phyloP scores from a whole-genome alignment of 176 grass and related monocot genomes.

The Oropetium thomaeum region DNA sequence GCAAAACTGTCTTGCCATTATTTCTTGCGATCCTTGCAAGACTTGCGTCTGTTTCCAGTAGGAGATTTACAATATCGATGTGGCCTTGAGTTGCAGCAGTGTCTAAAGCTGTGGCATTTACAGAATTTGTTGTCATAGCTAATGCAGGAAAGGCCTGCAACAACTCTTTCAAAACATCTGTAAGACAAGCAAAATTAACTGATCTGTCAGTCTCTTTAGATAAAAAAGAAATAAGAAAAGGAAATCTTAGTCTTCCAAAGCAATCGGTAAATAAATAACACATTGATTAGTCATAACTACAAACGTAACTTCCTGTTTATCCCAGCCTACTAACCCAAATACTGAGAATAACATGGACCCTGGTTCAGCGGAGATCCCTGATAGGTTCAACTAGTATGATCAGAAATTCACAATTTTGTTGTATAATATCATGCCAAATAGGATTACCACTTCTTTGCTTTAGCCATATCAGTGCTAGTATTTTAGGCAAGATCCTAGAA shows the following conservation, averaged over 20 bases:
- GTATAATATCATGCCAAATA: not conserved
- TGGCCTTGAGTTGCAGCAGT: conserved; percentile 89
- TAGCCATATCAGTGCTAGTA: not conserved
- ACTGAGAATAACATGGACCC: not conserved
- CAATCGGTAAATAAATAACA: conserved; percentile 9
- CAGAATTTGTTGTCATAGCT: conserved; percentile 89
- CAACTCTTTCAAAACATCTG: conserved; percentile 83
- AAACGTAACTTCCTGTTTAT: not conserved
- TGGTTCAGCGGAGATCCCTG: not conserved
- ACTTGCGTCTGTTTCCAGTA: conserved; percentile 82
- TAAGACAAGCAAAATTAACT: conserved; percentile 24
- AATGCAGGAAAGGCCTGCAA: conserved; percentile 68
- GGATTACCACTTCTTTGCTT: not conserved
- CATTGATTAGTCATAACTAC: not conserved
- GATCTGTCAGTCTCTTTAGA: not conserved
- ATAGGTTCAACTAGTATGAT: conserved; percentile 7
- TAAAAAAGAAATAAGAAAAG: not conserved
- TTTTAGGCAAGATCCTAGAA: conserved; percentile 11
- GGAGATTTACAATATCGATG: conserved; percentile 77
- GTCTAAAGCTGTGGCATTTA: conserved; percentile 94
- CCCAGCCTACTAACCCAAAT: not conserved
- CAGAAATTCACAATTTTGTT: not conserved
- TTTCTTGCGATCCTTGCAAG: conserved; percentile 83
- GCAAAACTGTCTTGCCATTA: conserved; percentile 85
- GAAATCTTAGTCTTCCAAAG: not conserved